Conservation (phyloP, 345 rosid species). For the Jatropha curcas region DNA sequence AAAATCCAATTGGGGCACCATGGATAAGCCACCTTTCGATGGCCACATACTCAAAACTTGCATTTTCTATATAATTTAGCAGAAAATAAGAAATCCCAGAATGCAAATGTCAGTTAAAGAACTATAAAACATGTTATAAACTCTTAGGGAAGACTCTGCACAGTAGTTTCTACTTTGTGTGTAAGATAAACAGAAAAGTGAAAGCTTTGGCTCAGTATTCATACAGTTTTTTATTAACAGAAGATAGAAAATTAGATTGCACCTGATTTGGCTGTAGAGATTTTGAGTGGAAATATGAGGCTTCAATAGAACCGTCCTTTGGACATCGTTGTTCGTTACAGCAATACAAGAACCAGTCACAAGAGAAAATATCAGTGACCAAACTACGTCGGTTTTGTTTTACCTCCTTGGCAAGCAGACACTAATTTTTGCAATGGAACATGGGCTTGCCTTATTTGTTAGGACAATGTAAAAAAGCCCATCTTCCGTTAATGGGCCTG, state of each 20-base stretch:
- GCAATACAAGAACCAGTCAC: too few relatives aligned
- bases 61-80: constrained; percentile 42
- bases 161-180: neutral
- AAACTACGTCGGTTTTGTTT: too few relatives aligned
- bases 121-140: constrained; percentile 19
- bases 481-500: too few relatives aligned
- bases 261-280: neutral
- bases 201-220: constrained; percentile 6
- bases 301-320: too few relatives aligned
- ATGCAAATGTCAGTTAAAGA: constrained; percentile 21
- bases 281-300: constrained; percentile 2
- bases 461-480: too few relatives aligned
- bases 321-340: too few relatives aligned
- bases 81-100: constrained; percentile 26
- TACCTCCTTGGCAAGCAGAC: too few relatives aligned
- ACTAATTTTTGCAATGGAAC: too few relatives aligned
- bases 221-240: neutral
- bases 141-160: constrained; percentile 17
- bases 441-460: too few relatives aligned
- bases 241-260: neutral
- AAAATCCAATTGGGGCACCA: constrained; percentile 47
- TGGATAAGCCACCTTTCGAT: constrained; percentile 41
- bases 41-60: constrained; percentile 67
- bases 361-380: too few relatives aligned
- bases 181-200: neutral